Evolutionary conservation across 169 alveolate genomes (phyloP), one percentile per base, ranked within the genome.

Genomic region (Theileria parva): DNA sequence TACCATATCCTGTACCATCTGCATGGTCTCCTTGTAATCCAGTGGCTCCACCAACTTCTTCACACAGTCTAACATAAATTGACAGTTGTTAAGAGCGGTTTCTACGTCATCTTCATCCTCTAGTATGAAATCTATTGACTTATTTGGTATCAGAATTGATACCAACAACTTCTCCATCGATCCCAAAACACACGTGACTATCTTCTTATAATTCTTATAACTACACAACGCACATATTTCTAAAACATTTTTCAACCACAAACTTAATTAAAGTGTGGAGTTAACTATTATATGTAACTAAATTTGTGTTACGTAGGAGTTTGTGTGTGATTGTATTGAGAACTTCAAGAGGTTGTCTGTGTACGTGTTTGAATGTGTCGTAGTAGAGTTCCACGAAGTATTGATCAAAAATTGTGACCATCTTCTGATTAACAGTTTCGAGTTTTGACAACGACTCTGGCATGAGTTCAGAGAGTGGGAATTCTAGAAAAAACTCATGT

Each of bases 181-280:
- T n/a, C 39, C 81, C 13, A 83, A 21, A 15, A 67, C n/a, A 13
- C 15, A 19, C 12, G 51, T 76, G 23, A 83, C 44, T 7, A 83
- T 76, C 44, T 77, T 69, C 28, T 68, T 65, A 64, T 83, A 83
- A 8, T 69, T 28, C 19, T 72, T 76, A 70, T 9, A 61, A 75
- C 80, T 83, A 60, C 89, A 75, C 53, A 61, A 74, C 48, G 77
- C 86, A 44, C 85, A 78, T 51, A 83, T 34, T 51, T 83, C 79
- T 72, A 59, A 15, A 44, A 53, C 25, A 11, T 28, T 53, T 21
- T 48, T 37, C n/a, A n/a, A n/a, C n/a, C n/a, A n/a, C n/a, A n/a
- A n/a, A n/a, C n/a, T n/a, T n/a, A n/a, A n/a, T n/a, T n/a, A n/a
- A n/a, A n/a, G n/a, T n/a, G n/a, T n/a, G n/a, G n/a, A n/a, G n/a